Evolutionary conservation across 495 filamentous ascomycete species (phyloP).

Genomic region (Letharia lupina): DNA sequence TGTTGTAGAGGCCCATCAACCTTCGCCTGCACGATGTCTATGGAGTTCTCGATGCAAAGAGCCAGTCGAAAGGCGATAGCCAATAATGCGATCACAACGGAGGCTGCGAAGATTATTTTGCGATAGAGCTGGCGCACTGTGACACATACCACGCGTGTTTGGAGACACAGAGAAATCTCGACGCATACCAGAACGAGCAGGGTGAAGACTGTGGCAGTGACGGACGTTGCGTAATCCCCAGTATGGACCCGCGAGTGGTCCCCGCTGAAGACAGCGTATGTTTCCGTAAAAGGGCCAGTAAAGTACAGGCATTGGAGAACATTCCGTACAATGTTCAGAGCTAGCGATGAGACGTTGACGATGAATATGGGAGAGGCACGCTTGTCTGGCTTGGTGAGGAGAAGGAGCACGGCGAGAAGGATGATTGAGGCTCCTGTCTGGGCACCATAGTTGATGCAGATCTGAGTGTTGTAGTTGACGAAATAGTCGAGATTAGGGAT

Average conservation of each 20-base stretch:
- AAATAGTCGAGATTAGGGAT: constrained; percentile 42
- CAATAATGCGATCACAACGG: constrained; percentile 43
- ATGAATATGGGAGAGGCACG: constrained; percentile 52
- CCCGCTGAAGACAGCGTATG: constrained; percentile 49
- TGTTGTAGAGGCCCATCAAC: constrained; percentile 40
- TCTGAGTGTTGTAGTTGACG: constrained; percentile 42
- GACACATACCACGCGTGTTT: constrained; percentile 56
- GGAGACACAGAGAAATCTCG: constrained; percentile 60
- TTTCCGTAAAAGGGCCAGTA: constrained; percentile 45
- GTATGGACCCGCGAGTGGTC: constrained; percentile 48
- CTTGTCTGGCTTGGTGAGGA: constrained; percentile 56
- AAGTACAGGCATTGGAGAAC: constrained; percentile 52
- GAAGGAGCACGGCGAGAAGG: constrained; percentile 55
- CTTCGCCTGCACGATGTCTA: constrained; percentile 37
- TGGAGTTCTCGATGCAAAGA: constrained; percentile 48
- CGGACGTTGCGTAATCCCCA: constrained; percentile 41
- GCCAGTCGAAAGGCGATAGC: constrained; percentile 54
- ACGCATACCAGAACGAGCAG: constrained; percentile 54
- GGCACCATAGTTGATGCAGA: constrained; percentile 58
- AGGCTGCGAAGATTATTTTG: constrained; percentile 39
- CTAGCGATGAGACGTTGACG: constrained; percentile 53
- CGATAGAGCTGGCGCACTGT: constrained; percentile 39
- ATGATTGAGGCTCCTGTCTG: constrained; percentile 68
- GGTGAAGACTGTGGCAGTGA: constrained; percentile 45
- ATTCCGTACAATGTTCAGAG: constrained; percentile 52